Base-by-base conservation (phyloP, 768 basidiomycete genomes). In the Leccinum aurantiacum region DNA sequence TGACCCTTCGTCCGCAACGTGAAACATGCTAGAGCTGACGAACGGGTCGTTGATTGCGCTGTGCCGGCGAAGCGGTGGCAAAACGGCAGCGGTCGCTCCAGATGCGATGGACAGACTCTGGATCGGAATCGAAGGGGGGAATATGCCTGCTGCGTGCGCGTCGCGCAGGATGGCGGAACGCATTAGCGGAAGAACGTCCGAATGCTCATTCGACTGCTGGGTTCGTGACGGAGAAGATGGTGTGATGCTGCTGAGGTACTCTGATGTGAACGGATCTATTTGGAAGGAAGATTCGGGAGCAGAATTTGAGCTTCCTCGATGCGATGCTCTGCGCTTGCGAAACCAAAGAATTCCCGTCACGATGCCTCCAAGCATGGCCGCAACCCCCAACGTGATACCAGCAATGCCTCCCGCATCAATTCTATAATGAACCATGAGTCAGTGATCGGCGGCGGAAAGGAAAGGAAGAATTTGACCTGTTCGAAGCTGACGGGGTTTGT, bases 151-250 rank as follows among this genome's bases (percentile, higher is more conserved):
- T 3, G 57, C 56, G 17, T 51, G 60, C 6, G 60, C 69, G 15
- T 63, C 54, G 1, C 58, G 60, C 17, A 65, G 61, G 27, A 67
- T 60, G 6, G 63, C 48, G 11, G 63, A 50, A 24, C 62, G 65
- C 24, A 15, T 24, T 44, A 33, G 17, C 1, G 59, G 60, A 13
- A 53, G 24, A 13, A 70, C 25, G 22, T 52, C 4, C 4, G 49
- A 4, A 9, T n/a, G 44, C 22, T 19, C 11, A 19, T 59, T 50
- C 3, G 7, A 15, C 3, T 33, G 38, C 15, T 31, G 31, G 0
- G 10, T 11, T 31, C 3, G 11, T 2, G 31, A n/a, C 3, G 3
- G 38, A 6, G 11, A 14, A 14, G 53, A 57, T 6, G 53, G 56
- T 11, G 8, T 41, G 38, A 41, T 9, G 17, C 5, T 17, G 3